Conservation (phyloP, 352 stramenopile species). For the Pythium myriotylum region DNA sequence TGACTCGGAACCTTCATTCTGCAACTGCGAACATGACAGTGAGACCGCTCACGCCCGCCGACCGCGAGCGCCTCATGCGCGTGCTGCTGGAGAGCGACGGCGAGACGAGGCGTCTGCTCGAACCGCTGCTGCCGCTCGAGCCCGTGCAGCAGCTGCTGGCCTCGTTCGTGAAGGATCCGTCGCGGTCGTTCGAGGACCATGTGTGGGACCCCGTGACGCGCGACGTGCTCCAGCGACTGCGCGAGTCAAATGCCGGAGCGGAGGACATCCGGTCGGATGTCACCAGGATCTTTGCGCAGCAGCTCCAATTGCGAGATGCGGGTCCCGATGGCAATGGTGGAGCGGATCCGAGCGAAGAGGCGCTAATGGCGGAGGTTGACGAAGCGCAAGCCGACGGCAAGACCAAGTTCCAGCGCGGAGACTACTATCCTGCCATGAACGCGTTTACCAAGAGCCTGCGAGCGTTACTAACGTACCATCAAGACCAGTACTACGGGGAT, state of each 20-base stretch:
- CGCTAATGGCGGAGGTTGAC: slow-evolving; percentile 34
- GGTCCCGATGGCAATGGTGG: neutral
- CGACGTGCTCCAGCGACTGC: slow-evolving; percentile 53
- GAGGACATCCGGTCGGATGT: slow-evolving; percentile 22
- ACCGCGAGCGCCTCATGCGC: slow-evolving; percentile 42
- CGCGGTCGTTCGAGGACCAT: slow-evolving; percentile 71
- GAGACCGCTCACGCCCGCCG: slow-evolving; percentile 23
- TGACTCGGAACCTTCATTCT: too few species aligned
- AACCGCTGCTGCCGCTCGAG: slow-evolving; percentile 54
- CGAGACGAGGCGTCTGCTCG: slow-evolving; percentile 56
- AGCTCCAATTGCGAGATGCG: slow-evolving; percentile 31
- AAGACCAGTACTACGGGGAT: slow-evolving; percentile 52
- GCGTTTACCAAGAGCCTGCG: slow-evolving; percentile 60
- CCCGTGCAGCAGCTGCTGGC: slow-evolving; percentile 74
- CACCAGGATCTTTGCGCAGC: slow-evolving; percentile 40
- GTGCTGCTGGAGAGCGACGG: slow-evolving; percentile 49
- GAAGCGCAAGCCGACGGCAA: slow-evolving; percentile 60
- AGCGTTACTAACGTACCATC: slow-evolving; percentile 41
- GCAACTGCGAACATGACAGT: neutral
- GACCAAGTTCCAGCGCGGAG: slow-evolving; percentile 57
- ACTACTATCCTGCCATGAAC: slow-evolving; percentile 71
- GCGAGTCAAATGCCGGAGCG: slow-evolving; percentile 20
- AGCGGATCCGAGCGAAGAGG: slow-evolving; percentile 4
- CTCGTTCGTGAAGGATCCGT: slow-evolving; percentile 63
- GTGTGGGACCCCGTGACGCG: slow-evolving; percentile 71